Percentiles rank a stretch among this genome's conserved stretches.
Conservation (phyloP, 2,329 filamentous ascomycete genomes). For the Fusarium sp. region DNA sequence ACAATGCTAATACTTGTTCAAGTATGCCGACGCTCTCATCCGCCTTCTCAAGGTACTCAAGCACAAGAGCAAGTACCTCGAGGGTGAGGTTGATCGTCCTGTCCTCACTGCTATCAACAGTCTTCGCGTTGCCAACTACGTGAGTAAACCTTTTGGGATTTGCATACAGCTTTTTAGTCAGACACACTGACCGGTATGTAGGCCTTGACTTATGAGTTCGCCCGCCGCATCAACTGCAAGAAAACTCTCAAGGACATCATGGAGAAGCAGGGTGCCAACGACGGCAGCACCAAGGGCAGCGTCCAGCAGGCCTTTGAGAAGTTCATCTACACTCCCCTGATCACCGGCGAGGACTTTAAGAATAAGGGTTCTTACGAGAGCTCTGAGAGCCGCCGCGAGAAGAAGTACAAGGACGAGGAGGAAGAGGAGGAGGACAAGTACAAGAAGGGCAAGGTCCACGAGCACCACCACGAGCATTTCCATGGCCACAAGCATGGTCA, state of each 20-base stretch:
- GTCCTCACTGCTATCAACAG: constrained; percentile 50
- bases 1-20: background rate
- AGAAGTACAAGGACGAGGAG: constrained; percentile 7
- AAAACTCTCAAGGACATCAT: constrained; percentile 44
- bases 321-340: constrained; percentile 47
- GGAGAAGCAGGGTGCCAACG: constrained; percentile 49
- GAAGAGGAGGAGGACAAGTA: background rate
- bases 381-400: background rate
- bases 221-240: constrained; percentile 47
- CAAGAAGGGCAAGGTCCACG: constrained; percentile 5
- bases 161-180: background rate
- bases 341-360: constrained; percentile 50
- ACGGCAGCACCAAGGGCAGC: constrained; percentile 47
- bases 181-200: constrained; percentile 14
- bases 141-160: background rate
- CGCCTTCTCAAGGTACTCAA: constrained; percentile 44
- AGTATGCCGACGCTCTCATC: constrained; percentile 50
- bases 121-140: constrained; percentile 47
- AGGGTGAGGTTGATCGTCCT: constrained; percentile 47
- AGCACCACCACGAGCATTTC: constrained; percentile 22
- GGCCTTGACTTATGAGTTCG: constrained; percentile 48
- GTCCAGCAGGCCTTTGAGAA: constrained; percentile 46
- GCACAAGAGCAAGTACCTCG: constrained; percentile 44
- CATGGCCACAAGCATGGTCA: constrained; percentile 18
- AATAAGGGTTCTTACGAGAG: constrained; percentile 21